Conservation (phyloP, 768 basidiomycete species). For the Antrodiella citrinella region DNA sequence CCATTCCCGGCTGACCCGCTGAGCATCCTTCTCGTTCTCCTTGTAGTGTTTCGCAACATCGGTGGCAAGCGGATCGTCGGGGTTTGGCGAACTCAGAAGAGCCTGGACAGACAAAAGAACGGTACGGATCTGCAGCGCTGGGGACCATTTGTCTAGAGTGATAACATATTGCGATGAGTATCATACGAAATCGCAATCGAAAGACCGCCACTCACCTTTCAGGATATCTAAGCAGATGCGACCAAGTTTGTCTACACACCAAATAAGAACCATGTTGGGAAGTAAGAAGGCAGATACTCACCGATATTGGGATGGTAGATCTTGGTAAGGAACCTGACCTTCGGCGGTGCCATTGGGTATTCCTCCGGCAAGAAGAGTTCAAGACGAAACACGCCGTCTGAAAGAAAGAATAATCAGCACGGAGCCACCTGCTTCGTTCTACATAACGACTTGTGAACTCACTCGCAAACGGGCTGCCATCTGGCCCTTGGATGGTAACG, state of each 20-base stretch:
- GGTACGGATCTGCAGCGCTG: slow-evolving; percentile 96
- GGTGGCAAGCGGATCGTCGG: slow-evolving; percentile 90
- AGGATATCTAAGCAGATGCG: slow-evolving; percentile 97
- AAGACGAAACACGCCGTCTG: slow-evolving; percentile 90
- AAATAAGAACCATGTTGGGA: background rate
- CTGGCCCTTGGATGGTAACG: slow-evolving; percentile 93
- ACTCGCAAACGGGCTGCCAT: slow-evolving; percentile 84
- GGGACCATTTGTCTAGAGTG: slow-evolving; percentile 96
- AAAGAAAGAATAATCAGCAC: slow-evolving; percentile 5
- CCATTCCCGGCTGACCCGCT: slow-evolving; percentile 91
- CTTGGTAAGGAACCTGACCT: slow-evolving; percentile 95
- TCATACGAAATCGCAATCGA: too few species aligned
- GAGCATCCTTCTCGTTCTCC: slow-evolving; percentile 90
- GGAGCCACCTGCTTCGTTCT: background rate
- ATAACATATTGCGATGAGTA: too few species aligned
- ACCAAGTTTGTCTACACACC: slow-evolving; percentile 95
- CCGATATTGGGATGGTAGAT: slow-evolving; percentile 99
- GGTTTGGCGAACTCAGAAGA: slow-evolving; percentile 92
- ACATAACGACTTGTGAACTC: slow-evolving; percentile 16
- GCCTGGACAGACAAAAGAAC: slow-evolving; percentile 96
- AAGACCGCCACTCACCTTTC: slow-evolving; percentile 56
- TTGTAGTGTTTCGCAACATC: slow-evolving; percentile 99
- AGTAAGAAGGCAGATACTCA: slow-evolving; percentile 31
- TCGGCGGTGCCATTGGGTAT: slow-evolving; percentile 99
- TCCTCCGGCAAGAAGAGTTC: slow-evolving; percentile 98